A percentile compares a stretch with the other conserved stretches of the same genome.
These are phyloP conservation scores for Gremmenia infestans DNA, from an alignment of 2,329 filamentous ascomycete genomes.

Conservation along the genomic window DNA sequence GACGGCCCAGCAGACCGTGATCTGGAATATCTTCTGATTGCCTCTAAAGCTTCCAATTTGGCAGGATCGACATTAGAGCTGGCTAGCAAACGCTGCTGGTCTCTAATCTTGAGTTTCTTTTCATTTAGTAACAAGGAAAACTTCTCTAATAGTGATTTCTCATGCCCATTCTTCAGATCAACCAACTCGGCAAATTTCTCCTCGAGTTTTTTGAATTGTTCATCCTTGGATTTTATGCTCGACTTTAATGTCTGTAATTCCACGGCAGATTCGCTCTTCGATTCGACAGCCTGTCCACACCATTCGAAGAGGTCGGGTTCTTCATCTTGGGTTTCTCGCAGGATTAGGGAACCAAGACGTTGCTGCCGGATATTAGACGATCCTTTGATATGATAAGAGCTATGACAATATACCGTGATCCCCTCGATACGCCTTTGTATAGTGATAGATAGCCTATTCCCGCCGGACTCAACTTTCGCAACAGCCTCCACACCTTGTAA, in stretches of 20 bases:
- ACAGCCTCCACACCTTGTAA: slow-evolving; percentile 59
- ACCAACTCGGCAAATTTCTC: slow-evolving; percentile 62
- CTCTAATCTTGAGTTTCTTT: slow-evolving; percentile 74
- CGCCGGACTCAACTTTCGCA: slow-evolving; percentile 47
- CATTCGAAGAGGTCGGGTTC: slow-evolving; percentile 65
- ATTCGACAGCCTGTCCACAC: slow-evolving; percentile 54
- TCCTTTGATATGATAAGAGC: slow-evolving; percentile 2
- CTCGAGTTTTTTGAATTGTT: slow-evolving; percentile 53
- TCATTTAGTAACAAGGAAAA: slow-evolving; percentile 68
- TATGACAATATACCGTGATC: slow-evolving; percentile 53
- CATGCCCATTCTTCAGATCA: slow-evolving; percentile 60
- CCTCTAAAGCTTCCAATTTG: slow-evolving; percentile 15
- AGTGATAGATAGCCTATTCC: slow-evolving; percentile 52
- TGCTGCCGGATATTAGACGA: slow-evolving; percentile 42
- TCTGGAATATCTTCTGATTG: slow-evolving; percentile 5
- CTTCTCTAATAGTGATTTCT: slow-evolving; percentile 62
- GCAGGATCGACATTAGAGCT: slow-evolving; percentile 24
- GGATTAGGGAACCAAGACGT: slow-evolving; percentile 60
- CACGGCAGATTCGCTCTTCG: slow-evolving; percentile 9
- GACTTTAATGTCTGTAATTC: slow-evolving; percentile 32
- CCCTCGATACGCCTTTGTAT: slow-evolving; percentile 62
- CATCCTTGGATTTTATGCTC: slow-evolving; percentile 45
- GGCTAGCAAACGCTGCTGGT: slow-evolving; percentile 60
- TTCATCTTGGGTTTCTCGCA: slow-evolving; percentile 46
- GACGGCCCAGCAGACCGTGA: slow-evolving; percentile 30